Evolutionary conservation across 192 early-diverging fungal genomes (phyloP).

Genomic region (Coemansia sp.): DNA sequence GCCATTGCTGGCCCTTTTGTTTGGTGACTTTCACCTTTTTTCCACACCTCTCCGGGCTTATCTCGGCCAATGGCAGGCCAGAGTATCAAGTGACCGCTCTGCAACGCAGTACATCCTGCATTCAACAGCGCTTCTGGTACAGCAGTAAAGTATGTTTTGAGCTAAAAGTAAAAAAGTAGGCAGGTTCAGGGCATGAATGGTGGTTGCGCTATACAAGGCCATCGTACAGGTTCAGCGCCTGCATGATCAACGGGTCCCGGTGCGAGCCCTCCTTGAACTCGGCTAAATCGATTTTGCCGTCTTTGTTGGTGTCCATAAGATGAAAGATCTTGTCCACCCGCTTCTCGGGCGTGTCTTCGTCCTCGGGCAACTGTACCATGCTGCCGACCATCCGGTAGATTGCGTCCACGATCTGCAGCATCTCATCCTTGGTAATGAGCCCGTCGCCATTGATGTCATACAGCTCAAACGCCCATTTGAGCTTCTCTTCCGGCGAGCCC

Average conservation of each 20-base stretch:
- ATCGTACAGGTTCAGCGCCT: slow-evolving; percentile 84
- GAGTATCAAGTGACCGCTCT: neutral
- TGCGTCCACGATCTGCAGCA: slow-evolving; percentile 88
- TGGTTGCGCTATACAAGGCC: slow-evolving; percentile 62
- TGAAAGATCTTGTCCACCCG: slow-evolving; percentile 88
- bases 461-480: slow-evolving; percentile 83
- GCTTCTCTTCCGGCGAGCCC: slow-evolving; percentile 79
- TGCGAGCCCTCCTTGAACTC: slow-evolving; percentile 88
- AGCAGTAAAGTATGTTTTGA: neutral
- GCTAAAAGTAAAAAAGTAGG: neutral
- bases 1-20: no score
- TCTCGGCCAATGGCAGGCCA: neutral
- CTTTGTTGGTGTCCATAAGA: slow-evolving; percentile 87
- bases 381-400: slow-evolving; percentile 94
- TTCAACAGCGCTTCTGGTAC: neutral
- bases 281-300: slow-evolving; percentile 75
- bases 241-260: slow-evolving; percentile 82
- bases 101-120: neutral
- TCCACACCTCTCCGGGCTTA: neutral
- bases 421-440: slow-evolving; percentile 82
- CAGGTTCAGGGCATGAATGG: no score
- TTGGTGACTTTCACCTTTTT: no score
- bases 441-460: slow-evolving; percentile 92
- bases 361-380: slow-evolving; percentile 84
- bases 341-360: slow-evolving; percentile 90